Conservation (phyloP, 2,329 filamentous ascomycete genomes). For the Monilinia aucupariae region DNA sequence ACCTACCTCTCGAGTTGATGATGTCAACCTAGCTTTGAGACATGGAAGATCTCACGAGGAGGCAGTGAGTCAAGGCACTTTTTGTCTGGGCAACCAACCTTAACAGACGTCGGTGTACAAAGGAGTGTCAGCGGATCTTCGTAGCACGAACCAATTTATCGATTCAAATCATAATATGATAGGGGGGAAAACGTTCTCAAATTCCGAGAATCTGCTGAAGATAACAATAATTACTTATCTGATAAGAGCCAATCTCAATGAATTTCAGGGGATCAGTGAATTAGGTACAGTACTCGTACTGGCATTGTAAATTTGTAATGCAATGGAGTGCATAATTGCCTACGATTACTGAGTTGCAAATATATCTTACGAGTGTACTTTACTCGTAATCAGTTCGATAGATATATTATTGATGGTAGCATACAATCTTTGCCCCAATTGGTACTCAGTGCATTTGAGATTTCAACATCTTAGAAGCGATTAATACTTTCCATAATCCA, state of each 20-base stretch:
- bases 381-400: background rate
- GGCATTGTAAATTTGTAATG: background rate
- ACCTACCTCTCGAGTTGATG: conserved; percentile 6
- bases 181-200: background rate
- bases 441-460: background rate
- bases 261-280: background rate
- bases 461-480: background rate
- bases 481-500: background rate
- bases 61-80: conserved; percentile 2
- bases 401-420: background rate
- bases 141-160: conserved; percentile 1
- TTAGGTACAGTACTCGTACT: background rate
- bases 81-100: conserved; percentile 15
- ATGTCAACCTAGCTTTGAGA: conserved; percentile 2
- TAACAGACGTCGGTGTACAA: conserved; percentile 10
- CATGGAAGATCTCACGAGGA: conserved; percentile 12
- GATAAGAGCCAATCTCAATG: background rate
- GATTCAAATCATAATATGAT: background rate
- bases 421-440: background rate
- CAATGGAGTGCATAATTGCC: background rate
- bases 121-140: conserved; percentile 3
- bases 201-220: background rate
- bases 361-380: too few relatives aligned
- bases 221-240: background rate
- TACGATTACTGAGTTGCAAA: too few relatives aligned